Evolutionary conservation across 2,329 filamentous ascomycete species (phyloP), one percentile per base, ranked within the genome.

Genomic region (Fusarium mexicanum): DNA sequence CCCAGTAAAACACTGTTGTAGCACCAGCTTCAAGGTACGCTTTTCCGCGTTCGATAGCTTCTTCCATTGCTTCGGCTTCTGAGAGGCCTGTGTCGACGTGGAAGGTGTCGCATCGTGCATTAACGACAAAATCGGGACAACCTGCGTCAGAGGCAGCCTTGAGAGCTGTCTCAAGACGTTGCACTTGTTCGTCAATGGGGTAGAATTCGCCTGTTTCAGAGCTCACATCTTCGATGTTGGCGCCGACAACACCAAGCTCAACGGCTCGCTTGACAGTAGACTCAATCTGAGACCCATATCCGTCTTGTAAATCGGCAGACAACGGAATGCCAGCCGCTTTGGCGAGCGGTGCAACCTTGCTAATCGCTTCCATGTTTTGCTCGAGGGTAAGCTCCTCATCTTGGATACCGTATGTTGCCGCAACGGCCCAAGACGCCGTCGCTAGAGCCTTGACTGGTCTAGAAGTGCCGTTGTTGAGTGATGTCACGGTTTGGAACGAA

Each of bases 1-100:
- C 89, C 89, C 88, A 91, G 59, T 90, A 88, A 80, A 91, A 91
- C 0, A 90, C 84, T 2, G 87, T 90, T 18, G 85, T 87, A 0
- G 90, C 90, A 0, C 90, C 90, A 6, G 88, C 88, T 1, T 83
- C 85, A 7, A 91, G 81, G 76, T 88, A 91, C n/a, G 85, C 86
- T 65, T 85, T 86, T 1, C 89, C 90, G 2, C 90, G 83, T 54
- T 80, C 77, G 51, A 91, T 82, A 5, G 86, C 88, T 54, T 90
- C 87, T 6, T 82, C 77, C 16, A 90, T 66, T 8, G 75, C 78
- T 17, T 63, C 78, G 54, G 79, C 86, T 48, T 83, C 80, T 24
- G 78, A 70, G 9, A 78, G 67, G 2, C 71, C 63, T 5, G 71
- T 73, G 8, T 83, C 79, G 2, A 82, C 76, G 16, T 81, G 74